Percentiles rank a stretch among this genome's conserved stretches.
Conservation (phyloP, 768 basidiomycete genomes). For the Peribolospora baueri region DNA sequence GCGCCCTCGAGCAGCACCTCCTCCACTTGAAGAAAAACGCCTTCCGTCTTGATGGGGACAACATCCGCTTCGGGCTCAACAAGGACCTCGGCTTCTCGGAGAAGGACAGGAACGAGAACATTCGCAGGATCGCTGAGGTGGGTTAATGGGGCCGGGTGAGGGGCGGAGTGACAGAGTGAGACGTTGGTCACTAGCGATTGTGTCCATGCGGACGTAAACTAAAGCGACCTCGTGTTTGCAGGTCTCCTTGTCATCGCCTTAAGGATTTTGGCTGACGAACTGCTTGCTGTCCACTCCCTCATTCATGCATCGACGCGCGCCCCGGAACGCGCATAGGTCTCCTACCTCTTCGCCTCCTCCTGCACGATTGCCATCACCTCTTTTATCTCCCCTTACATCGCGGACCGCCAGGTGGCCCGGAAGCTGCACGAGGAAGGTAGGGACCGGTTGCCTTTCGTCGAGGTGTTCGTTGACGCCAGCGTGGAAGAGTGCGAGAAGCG, state of each 20-base stretch:
- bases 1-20: constrained; percentile 85
- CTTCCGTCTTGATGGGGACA: constrained; percentile 90
- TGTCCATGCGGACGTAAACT: too few relatives aligned
- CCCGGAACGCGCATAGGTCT: constrained; percentile 36
- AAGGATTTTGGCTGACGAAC: background rate
- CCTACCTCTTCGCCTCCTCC: constrained; percentile 77
- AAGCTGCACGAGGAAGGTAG: constrained; percentile 44
- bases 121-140: constrained; percentile 88
- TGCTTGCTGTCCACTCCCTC: background rate
- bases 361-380: constrained; percentile 71
- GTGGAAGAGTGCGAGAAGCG: constrained; percentile 64
- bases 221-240: too few relatives aligned
- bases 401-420: constrained; percentile 61
- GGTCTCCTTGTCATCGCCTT: too few relatives aligned
- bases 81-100: constrained; percentile 89
- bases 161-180: too few relatives aligned
- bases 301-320: background rate
- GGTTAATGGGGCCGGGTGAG: constrained; percentile 3
- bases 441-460: constrained; percentile 49
- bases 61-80: constrained; percentile 83
- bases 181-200: too few relatives aligned
- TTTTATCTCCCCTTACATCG: constrained; percentile 92
- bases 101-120: constrained; percentile 77
- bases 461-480: constrained; percentile 71
- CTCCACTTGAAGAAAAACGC: constrained; percentile 61